Conservation (phyloP, 345 rosid genomes). For the Acer yangbiense region DNA sequence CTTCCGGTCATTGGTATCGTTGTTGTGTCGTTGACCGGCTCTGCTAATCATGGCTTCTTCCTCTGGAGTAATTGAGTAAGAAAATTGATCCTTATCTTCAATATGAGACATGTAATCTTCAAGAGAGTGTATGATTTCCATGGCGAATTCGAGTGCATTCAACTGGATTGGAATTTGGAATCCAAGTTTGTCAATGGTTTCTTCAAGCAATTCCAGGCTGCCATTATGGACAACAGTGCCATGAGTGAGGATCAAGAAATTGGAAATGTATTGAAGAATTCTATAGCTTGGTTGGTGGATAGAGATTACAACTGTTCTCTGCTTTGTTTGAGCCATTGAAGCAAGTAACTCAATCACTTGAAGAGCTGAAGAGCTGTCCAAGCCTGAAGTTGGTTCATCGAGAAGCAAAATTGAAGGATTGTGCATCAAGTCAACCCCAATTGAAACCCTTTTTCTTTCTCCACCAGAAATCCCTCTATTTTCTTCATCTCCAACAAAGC, state of each 20-base stretch:
- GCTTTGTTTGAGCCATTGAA: constrained; percentile 59
- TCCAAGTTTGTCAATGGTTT: constrained; percentile 57
- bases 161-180: constrained; percentile 68
- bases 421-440: constrained; percentile 84
- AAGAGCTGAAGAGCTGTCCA: constrained; percentile 78
- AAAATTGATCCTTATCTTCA: constrained; percentile 17
- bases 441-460: constrained; percentile 78
- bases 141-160: constrained; percentile 74
- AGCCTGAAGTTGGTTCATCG: constrained; percentile 93
- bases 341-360: constrained; percentile 84
- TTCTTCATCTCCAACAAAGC: constrained; percentile 65
- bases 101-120: constrained; percentile 23
- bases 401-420: constrained; percentile 76
- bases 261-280: constrained; percentile 69
- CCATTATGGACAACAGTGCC: constrained; percentile 63
- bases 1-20: background rate
- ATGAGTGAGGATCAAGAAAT: constrained; percentile 56
- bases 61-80: constrained; percentile 37
- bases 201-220: constrained; percentile 60
- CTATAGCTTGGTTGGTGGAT: constrained; percentile 79
- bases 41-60: constrained; percentile 15
- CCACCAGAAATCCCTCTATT: constrained; percentile 83
- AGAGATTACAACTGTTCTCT: constrained; percentile 63
- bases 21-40: constrained; percentile 17
- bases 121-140: constrained; percentile 68